phyloP scores from a whole-genome alignment of 2,329 filamentous ascomycete genomes.

The Dothideomycetidae sp. region DNA sequence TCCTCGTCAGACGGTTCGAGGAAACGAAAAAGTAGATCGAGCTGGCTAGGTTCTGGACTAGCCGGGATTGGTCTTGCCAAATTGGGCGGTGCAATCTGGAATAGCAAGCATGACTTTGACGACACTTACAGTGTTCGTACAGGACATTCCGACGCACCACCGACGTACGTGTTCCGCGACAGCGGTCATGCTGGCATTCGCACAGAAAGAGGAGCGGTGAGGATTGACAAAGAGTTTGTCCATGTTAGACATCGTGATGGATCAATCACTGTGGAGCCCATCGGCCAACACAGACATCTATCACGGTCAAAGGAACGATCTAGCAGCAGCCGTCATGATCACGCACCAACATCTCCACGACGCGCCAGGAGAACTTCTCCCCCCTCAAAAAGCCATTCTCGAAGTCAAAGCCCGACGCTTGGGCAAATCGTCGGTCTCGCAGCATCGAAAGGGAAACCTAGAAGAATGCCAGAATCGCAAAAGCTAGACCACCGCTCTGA shows the following conservation, averaged over 20 bases:
- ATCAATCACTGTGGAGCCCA: background rate
- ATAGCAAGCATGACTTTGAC: conserved; percentile 39
- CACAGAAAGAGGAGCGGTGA: conserved; percentile 30
- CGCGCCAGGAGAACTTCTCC: background rate
- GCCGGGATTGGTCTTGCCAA: conserved; percentile 40
- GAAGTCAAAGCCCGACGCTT: conserved; percentile 19
- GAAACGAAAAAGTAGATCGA: conserved; percentile 29
- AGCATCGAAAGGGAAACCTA: conserved; percentile 10
- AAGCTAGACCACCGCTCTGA: conserved; percentile 13
- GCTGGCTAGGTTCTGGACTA: conserved; percentile 40
- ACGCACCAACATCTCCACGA: conserved; percentile 7
- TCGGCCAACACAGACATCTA: background rate
- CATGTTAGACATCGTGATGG: conserved; percentile 3
- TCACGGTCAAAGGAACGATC: conserved; percentile 3
- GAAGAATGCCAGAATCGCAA: conserved; percentile 9
- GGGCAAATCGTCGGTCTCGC: conserved; percentile 16
- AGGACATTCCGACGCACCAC: conserved; percentile 24
- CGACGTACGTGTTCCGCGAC: conserved; percentile 2
- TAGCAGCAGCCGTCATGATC: background rate
- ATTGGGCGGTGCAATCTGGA: conserved; percentile 40
- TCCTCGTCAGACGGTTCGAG: conserved; percentile 2
- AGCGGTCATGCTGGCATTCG: conserved; percentile 13
- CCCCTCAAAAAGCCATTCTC: conserved; percentile 30
- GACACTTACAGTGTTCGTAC: conserved; percentile 47
- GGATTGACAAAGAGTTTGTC: conserved; percentile 9